Evolutionary conservation across 805 yeast species (phyloP), one percentile per base, ranked within the genome.

Genomic region (Kodamaea laetipori): DNA sequence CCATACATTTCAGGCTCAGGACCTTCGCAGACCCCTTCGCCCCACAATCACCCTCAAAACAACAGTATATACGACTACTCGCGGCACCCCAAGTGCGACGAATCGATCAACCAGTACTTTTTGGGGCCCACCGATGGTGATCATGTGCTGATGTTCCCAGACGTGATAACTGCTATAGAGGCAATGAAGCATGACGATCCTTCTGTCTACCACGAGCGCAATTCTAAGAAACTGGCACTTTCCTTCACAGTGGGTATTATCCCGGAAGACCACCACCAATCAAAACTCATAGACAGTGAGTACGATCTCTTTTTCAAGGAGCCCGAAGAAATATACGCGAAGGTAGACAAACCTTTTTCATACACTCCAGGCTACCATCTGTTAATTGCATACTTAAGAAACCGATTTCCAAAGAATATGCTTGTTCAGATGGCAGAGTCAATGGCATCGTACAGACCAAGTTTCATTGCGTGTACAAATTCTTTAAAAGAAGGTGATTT

Each of bases 331-430:
- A 84, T 92, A 10, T 94, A 92, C 65, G 81, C 84, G 15, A 74
- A 79, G 40, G 86, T 92, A 11, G 73, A 67, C 16, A 73, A 69
- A 41, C 97, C 98, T 1, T 94, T 86, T 58, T 78, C 90, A 6
- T 92, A 94, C 58, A 90, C 96, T 0, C 86, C 90, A 1, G 97
- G 97, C 2, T 92, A 85, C 61, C 97, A 90, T 63, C 80, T 82
- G 36, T 72, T 92, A 44, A 81, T 87, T 53, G 76, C 81, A 8
- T 90, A 90, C 59, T 67, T 92, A 47, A 72, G 84, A 45, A 69
- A 76, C 27, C 66, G 98, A 39, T 90, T 92, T 60, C 77, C 80
- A 37, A 78, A 81, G 46, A 73, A 73, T 11, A 82, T 84, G 64
- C 72, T 92, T 44, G 85, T 90, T 44, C 77, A 82, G 43, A 84